phyloP scores from a whole-genome alignment of 495 filamentous ascomycete genomes.

The Penicillium bialowiezense region DNA sequence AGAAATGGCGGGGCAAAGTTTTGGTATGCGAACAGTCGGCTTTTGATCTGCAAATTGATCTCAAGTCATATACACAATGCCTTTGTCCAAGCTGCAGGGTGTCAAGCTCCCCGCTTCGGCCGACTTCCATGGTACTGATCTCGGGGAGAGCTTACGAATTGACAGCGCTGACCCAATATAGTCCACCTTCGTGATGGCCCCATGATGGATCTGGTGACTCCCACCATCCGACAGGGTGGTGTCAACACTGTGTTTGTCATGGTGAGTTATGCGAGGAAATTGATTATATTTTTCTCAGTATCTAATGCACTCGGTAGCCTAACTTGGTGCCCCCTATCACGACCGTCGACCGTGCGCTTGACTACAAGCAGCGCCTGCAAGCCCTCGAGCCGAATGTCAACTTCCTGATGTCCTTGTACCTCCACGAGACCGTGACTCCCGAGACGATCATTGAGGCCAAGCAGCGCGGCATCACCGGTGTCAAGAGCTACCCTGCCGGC shows the following conservation, averaged over 20 bases:
- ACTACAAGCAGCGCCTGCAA: conserved; percentile 67
- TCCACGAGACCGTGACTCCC: conserved; percentile 73
- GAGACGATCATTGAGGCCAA: conserved; percentile 74
- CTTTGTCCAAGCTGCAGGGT: conserved; percentile 39
- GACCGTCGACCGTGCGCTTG: conserved; percentile 68
- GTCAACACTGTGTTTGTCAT: conserved; percentile 83
- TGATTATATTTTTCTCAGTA: conserved; percentile 5
- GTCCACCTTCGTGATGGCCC: conserved; percentile 73
- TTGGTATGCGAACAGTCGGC: background rate
- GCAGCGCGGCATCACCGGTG: conserved; percentile 44
- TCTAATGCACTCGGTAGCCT: conserved; percentile 38
- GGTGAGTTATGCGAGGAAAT: conserved; percentile 39
- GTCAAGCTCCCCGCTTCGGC: conserved; percentile 68
- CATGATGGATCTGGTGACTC: conserved; percentile 81
- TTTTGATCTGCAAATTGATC: background rate
- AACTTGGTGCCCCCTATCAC: conserved; percentile 75
- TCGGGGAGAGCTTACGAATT: conserved; percentile 23
- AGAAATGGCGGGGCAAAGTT: conserved; percentile 1
- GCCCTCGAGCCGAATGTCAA: conserved; percentile 68
- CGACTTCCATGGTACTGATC: conserved; percentile 58
- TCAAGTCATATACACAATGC: conserved; percentile 22
- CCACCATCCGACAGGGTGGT: conserved; percentile 67
- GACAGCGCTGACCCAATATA: conserved; percentile 15
- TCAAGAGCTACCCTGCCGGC: conserved; percentile 63
- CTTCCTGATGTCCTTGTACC: conserved; percentile 88